A percentile compares a stretch with the other conserved stretches of the same genome.
These are phyloP conservation scores for Laetiporus sulphureus DNA, from an alignment of 1,284 basidiomycete species.

Conservation along the genomic window DNA sequence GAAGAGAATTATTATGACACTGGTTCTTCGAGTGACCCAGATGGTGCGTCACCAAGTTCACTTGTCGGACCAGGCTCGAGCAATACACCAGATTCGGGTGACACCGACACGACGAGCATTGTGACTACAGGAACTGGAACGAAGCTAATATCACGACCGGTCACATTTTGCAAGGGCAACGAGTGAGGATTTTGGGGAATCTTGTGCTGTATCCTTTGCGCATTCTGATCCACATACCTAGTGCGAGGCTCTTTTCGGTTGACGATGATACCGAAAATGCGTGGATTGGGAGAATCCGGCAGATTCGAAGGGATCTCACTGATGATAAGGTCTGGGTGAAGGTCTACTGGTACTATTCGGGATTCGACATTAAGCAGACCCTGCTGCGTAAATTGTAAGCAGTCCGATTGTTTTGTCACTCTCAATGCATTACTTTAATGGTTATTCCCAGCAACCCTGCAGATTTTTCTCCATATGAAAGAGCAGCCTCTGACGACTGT, in stretches of 20 bases:
- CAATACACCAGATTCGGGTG: no score
- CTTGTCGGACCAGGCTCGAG: no score
- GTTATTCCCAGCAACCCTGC: not conserved
- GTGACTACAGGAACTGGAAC: not conserved
- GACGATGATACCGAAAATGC: not conserved
- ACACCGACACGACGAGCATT: not conserved
- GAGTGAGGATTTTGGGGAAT: not conserved
- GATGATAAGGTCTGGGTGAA: not conserved
- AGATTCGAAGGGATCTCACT: not conserved
- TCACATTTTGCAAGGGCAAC: not conserved
- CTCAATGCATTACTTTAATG: not conserved
- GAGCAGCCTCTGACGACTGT: not conserved
- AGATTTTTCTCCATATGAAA: not conserved
- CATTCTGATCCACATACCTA: not conserved
- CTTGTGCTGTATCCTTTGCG: not conserved
- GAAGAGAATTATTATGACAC: no score
- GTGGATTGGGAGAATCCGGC: not conserved
- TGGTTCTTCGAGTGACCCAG: no score
- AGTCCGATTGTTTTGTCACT: no score
- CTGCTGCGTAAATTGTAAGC: no score
- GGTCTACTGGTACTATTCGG: not conserved
- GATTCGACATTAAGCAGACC: not conserved
- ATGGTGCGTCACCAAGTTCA: no score
- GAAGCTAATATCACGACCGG: not conserved
- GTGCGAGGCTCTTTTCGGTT: not conserved